Base-by-base conservation (phyloP, 2,329 filamentous ascomycete genomes). In the Colletotrichum aenigma region DNA sequence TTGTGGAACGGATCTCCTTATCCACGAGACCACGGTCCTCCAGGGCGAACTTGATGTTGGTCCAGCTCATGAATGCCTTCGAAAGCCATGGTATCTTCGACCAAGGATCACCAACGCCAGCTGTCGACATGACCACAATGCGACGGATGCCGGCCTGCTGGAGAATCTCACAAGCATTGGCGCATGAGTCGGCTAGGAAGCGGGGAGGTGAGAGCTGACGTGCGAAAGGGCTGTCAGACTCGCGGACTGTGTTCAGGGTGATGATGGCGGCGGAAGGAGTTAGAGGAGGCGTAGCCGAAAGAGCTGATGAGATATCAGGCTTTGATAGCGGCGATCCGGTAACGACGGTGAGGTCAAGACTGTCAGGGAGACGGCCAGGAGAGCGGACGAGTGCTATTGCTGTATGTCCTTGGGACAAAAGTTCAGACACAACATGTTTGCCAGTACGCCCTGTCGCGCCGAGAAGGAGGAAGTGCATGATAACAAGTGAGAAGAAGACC, bases 391-490 rank as follows among this genome's bases (percentile, higher is more conserved):
- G 81, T 3, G 84, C 84, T 30, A 84, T 84, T 1, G 84, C 82
- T 24, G 81, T 83, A 70, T 87, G 85, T 16, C 82, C 81, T 70
- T 84, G 83, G 18, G 78, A 76, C 26, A 88, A 81, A 6, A 86
- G 68, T 75, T 87, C 82, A 21, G 81, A 80, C 21, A 88, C 81
- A 34, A 87, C 85, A 13, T 85, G 83, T 74, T 84, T 80, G 80
- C 87, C 87, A 4, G 85, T 87, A 16, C 86, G 85, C 38, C 86
- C 86, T 76, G 81, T 86, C 66, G 84, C 84, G 67, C 86, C 86
- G n/a, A 88, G 81, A 16, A 87, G 82, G 62, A 88, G 82, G 74
- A 86, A 82, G 74, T 85, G 82, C 84, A 86, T 85, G 60, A 70
- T 80, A 75, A 73, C 69, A 34, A 9, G 10, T 3, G 7, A 43